These are phyloP conservation scores for Chloroidium sp. DNA, from an alignment of 163 green algal species.

Conservation along the genomic window DNA sequence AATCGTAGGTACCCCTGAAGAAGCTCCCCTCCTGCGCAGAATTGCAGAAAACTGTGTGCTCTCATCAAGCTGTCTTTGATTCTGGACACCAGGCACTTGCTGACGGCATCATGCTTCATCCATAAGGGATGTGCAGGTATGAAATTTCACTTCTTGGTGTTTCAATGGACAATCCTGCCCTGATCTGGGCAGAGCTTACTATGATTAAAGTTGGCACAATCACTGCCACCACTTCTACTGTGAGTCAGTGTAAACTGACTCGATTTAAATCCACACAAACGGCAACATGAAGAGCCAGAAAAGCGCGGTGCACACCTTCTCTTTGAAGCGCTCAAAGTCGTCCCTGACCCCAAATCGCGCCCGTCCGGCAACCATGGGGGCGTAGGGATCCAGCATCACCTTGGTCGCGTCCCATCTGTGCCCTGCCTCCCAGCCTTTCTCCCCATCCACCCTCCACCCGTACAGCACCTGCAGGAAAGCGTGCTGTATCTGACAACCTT, in stretches of 20 bases:
- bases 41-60: not conserved
- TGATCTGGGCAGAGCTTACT: too few relatives aligned
- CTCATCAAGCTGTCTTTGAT: not conserved
- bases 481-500: too few relatives aligned
- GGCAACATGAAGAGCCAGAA: not conserved
- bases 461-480: slow-evolving; percentile 54
- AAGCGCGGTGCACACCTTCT: slow-evolving; percentile 21
- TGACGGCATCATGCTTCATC: too few relatives aligned
- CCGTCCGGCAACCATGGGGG: slow-evolving; percentile 71
- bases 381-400: slow-evolving; percentile 91
- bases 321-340: slow-evolving; percentile 60
- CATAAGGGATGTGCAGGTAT: too few relatives aligned
- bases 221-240: too few relatives aligned
- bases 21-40: slow-evolving; percentile 52
- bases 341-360: slow-evolving; percentile 69
- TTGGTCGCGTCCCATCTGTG: slow-evolving; percentile 40
- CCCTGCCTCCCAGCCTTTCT: slow-evolving; percentile 74
- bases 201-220: too few relatives aligned
- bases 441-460: slow-evolving; percentile 68
- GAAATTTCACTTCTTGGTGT: too few relatives aligned
- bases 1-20: slow-evolving; percentile 86
- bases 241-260: not conserved
- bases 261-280: not conserved
- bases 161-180: too few relatives aligned
- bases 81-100: not conserved